Percentiles rank a stretch among this genome's conserved stretches.
phyloP scores from a whole-genome alignment of 2,329 filamentous ascomycete genomes.

The Colletotrichum sp. region DNA sequence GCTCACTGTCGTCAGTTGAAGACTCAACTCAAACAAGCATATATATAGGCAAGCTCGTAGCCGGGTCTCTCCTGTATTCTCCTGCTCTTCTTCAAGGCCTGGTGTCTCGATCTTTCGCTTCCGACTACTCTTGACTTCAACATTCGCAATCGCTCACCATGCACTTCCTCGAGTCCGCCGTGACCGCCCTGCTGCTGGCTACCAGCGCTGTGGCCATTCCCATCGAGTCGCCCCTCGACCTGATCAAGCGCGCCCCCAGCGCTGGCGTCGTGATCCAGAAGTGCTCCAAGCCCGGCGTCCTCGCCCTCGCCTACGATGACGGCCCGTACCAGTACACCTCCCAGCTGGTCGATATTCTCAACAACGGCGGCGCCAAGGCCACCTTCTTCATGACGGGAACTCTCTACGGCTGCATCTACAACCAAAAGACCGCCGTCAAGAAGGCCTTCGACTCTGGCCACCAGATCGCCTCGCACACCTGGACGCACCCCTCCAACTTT shows the following conservation, averaged over 20 bases:
- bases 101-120: neutral
- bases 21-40: neutral
- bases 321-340: constrained; percentile 55
- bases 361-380: constrained; percentile 51
- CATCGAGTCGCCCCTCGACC: constrained; percentile 37
- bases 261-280: constrained; percentile 49
- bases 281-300: constrained; percentile 46
- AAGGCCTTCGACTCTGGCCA: constrained; percentile 55
- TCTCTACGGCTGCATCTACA: constrained; percentile 55
- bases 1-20: neutral
- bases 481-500: constrained; percentile 52
- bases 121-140: neutral
- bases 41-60: constrained; percentile 4
- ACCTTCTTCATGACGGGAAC: constrained; percentile 61
- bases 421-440: constrained; percentile 56
- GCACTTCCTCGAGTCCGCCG: constrained; percentile 26
- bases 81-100: neutral
- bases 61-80: neutral
- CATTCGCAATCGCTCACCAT: constrained; percentile 22
- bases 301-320: constrained; percentile 60
- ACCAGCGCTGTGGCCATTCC: constrained; percentile 33
- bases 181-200: constrained; percentile 29
- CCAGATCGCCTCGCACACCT: constrained; percentile 59
- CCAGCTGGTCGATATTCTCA: constrained; percentile 54
- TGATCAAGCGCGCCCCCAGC: constrained; percentile 44